phyloP scores from a whole-genome alignment of 306 rosid species.

The Rosa multiflora region DNA sequence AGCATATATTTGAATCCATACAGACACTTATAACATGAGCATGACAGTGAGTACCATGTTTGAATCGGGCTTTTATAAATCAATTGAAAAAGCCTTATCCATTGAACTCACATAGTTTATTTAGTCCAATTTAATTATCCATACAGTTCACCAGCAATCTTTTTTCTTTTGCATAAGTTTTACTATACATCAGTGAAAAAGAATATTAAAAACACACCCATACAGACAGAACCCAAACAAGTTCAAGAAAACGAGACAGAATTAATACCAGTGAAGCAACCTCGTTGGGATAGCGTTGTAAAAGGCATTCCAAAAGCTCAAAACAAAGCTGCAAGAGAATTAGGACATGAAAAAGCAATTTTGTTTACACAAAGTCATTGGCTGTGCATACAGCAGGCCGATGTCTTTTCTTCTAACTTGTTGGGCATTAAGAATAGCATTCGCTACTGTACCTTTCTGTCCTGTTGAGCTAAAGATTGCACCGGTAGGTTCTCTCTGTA shows the following conservation, averaged over 20 bases:
- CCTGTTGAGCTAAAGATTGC: constrained; percentile 83
- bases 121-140: neutral
- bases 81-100: neutral
- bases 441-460: constrained; percentile 64
- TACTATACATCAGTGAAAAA: constrained; percentile 7
- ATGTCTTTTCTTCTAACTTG: neutral
- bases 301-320: constrained; percentile 75
- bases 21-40: neutral
- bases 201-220: neutral
- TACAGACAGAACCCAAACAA: constrained; percentile 12
- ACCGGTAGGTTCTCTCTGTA: constrained; percentile 65
- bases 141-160: neutral
- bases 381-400: neutral
- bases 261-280: constrained; percentile 68
- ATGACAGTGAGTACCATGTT: neutral
- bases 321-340: constrained; percentile 77
- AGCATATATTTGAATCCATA: neutral
- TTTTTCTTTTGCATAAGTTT: neutral
- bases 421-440: neutral
- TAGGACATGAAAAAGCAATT: constrained; percentile 22
- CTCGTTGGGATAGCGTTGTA: constrained; percentile 51
- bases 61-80: neutral
- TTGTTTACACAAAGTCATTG: neutral
- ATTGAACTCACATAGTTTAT: neutral
- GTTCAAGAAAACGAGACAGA: constrained; percentile 29